Conservation (phyloP, 2,329 filamentous ascomycete genomes). For the Pestalotiopsis sp. region DNA sequence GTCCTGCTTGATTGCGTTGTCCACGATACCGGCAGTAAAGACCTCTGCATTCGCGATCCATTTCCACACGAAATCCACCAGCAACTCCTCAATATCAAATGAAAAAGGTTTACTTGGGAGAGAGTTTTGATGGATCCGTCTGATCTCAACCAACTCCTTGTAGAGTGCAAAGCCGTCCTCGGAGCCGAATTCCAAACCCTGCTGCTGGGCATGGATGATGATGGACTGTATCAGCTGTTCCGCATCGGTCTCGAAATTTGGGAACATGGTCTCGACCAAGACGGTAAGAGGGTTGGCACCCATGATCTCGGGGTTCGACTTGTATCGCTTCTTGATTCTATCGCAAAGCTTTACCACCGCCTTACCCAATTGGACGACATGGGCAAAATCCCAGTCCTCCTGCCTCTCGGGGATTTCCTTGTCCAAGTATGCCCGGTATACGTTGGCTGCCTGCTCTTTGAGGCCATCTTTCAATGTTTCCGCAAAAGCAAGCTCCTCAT, state of each 20-base stretch:
- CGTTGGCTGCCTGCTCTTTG: conserved; percentile 72
- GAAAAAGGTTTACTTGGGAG: conserved; percentile 77
- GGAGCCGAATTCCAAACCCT: conserved; percentile 76
- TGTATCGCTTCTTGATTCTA: conserved; percentile 90
- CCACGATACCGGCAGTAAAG: conserved; percentile 82
- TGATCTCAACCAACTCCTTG: conserved; percentile 82
- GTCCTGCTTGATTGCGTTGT: conserved; percentile 89
- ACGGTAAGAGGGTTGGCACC: conserved; percentile 69
- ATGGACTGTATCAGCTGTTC: conserved; percentile 83
- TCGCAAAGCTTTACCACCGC: conserved; percentile 83
- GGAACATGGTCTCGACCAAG: conserved; percentile 81
- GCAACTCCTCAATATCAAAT: conserved; percentile 83
- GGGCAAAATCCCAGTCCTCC: conserved; percentile 86
- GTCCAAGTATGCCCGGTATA: conserved; percentile 79
- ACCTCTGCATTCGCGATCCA: conserved; percentile 85
- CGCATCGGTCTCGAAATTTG: conserved; percentile 88
- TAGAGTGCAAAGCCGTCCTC: conserved; percentile 96
- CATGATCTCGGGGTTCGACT: conserved; percentile 85
- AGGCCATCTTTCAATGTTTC: conserved; percentile 74
- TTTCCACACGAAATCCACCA: conserved; percentile 93
- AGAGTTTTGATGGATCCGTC: conserved; percentile 76
- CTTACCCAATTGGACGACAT: conserved; percentile 88
- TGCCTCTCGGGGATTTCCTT: conserved; percentile 79
- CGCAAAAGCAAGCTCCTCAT: conserved; percentile 73
- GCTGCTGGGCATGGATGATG: conserved; percentile 70